These are phyloP conservation scores for Capniomyces stellatus DNA, from an alignment of 371 early-diverging fungal species.

Conservation along the genomic window DNA sequence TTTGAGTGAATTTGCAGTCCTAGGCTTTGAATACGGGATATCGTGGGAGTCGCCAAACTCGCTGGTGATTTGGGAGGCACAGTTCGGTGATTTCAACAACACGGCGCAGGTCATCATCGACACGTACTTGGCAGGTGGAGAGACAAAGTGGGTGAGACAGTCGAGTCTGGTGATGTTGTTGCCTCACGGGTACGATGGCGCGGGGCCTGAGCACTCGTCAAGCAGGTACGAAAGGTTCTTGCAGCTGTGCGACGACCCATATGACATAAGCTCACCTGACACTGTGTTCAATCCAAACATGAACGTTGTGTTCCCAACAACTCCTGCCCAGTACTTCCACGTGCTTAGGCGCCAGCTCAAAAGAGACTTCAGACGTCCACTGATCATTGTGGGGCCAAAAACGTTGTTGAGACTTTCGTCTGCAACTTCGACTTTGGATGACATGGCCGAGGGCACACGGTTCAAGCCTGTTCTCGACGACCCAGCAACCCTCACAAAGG, in stretches of 20 bases:
- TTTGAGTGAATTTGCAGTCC: constrained; percentile 81
- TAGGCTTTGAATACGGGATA: constrained; percentile 91
- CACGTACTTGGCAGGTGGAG: constrained; percentile 71
- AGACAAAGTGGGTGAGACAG: constrained; percentile 87
- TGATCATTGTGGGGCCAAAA: constrained; percentile 80
- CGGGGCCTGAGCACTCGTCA: constrained; percentile 90
- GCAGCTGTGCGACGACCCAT: constrained; percentile 72
- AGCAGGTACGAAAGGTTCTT: constrained; percentile 86
- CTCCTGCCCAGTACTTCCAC: constrained; percentile 94
- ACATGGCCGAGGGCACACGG: constrained; percentile 65
- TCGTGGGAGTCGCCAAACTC: constrained; percentile 68
- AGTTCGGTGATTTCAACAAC: constrained; percentile 96
- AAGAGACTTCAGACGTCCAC: constrained; percentile 76
- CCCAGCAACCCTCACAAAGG: constrained; percentile 4
- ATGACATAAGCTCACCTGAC: constrained; percentile 5
- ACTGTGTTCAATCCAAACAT: constrained; percentile 50
- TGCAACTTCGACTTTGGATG: constrained; percentile 53
- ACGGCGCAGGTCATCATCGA: constrained; percentile 92
- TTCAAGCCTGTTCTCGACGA: constrained; percentile 71
- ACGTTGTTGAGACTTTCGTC: constrained; percentile 46
- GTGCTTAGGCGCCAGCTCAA: constrained; percentile 77
- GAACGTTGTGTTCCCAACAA: constrained; percentile 83
- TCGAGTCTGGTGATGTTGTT: constrained; percentile 76
- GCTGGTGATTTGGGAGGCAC: constrained; percentile 90
- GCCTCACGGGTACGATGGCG: constrained; percentile 94